Conservation (phyloP, 129 eudicot species). For the Tagetes patula region DNA sequence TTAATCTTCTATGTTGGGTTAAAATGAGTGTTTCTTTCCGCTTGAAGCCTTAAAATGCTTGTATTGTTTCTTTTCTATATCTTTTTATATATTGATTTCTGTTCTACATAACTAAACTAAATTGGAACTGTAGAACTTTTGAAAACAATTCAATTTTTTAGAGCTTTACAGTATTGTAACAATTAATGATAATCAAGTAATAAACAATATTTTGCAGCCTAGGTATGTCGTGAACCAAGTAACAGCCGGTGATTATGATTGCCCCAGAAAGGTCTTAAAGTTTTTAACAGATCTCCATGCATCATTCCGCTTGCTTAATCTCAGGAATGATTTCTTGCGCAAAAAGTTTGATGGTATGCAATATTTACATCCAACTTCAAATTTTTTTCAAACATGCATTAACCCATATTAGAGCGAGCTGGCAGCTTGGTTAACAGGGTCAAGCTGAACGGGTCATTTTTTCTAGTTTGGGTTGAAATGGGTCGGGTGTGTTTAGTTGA, state of each 20-base stretch:
- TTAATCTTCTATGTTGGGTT: not conserved
- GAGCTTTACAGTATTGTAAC: not conserved
- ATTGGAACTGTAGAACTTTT: not conserved
- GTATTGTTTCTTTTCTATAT: not conserved
- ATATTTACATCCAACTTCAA: not conserved
- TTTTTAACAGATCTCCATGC: conserved; percentile 90
- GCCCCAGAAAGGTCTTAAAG: conserved; percentile 82
- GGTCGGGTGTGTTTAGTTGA: not conserved
- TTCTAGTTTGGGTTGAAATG: not conserved
- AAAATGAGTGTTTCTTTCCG: not conserved
- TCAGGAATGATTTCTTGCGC: conserved; percentile 88
- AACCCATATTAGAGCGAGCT: not conserved
- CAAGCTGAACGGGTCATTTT: not conserved
- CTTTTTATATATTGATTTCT: not conserved
- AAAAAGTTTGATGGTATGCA: conserved; percentile 81
- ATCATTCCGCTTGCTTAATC: conserved; percentile 94
- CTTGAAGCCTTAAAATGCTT: not conserved
- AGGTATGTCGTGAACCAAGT: conserved; percentile 95
- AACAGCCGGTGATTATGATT: conserved; percentile 93
- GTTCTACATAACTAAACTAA: not conserved
- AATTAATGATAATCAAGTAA: not conserved
- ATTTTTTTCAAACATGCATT: not conserved
- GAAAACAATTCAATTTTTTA: not conserved
- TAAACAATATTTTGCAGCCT: conserved; percentile 65
- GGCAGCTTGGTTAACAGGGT: not conserved